Evolutionary conservation across 2,329 filamentous ascomycete species (phyloP), one percentile per base, ranked within the genome.

Genomic region (Penicillium sp.): DNA sequence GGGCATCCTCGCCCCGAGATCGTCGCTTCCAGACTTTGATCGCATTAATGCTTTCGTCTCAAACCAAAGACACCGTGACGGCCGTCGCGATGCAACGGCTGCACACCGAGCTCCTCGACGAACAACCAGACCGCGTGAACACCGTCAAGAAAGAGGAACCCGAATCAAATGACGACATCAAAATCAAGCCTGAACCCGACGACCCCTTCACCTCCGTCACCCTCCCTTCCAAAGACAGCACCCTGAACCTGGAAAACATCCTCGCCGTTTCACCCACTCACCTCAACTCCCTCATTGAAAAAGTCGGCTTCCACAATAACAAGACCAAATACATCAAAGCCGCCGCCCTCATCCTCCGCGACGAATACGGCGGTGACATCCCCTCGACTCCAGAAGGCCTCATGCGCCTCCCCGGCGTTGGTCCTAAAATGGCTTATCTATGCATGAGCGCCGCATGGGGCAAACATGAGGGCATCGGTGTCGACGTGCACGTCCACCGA

Each of bases 371-470:
- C 61, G 86, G 87, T 55, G 93, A 97, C 71, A 95, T 97, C 58
- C 93, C 93, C 1, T 83, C 89, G 63, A 90, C 89, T 0, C 87
- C 94, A 55, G 84, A 88, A 64, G 92, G 89, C 0, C 83, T 97
- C 22, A 88, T 88, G 55, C 85, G 87, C 1, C 83, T 97, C 0
- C 93, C 93, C 0, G 93, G 93, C 5, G 93, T 97, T 0, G 93
- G 93, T 0, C 93, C 93, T 33, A 97, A 97, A 79, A 97, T 97
- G 93, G 93, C 89, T 13, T 93, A 95, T 75, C 84, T 97, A 25
- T 94, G 90, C 74, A 86, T 97, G 80, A 89, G 88, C 51, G 89
- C 89, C 0, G 91, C 89, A 71, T 84, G 89, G 89, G 87, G 86
- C 2, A 80, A 83, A 48, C 83, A 86, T 53, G 83, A 88, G 67